Evolutionary conservation across 139 green algal genomes (phyloP).

Genomic region (Raphidocelis subcapitata): DNA sequence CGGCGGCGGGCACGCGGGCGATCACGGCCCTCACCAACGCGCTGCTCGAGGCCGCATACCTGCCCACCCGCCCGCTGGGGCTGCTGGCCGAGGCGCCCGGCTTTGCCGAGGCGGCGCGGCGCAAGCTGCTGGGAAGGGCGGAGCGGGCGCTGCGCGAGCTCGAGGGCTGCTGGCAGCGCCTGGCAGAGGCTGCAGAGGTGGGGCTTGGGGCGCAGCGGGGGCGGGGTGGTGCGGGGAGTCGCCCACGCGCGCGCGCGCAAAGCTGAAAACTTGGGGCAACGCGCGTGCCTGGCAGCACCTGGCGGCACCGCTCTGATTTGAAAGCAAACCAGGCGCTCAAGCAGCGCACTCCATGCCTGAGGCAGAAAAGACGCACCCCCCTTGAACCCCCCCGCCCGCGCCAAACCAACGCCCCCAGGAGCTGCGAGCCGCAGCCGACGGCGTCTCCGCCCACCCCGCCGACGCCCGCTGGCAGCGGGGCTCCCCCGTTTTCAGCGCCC

Average conservation of each 20-base stretch:
- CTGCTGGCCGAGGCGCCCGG: not conserved
- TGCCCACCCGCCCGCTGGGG: not conserved
- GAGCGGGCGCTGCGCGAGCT: not conserved
- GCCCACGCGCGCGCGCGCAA: no score
- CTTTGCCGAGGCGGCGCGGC: not conserved
- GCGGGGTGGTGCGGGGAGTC: no score
- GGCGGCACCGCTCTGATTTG: not conserved
- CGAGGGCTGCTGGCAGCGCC: not conserved
- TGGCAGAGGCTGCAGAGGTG: not conserved
- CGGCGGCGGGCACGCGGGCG: not conserved
- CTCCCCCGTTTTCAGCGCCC: conserved; percentile 4
- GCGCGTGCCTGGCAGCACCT: no score
- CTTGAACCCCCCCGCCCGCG: no score
- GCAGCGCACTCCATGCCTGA: no score
- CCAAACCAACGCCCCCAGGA: no score
- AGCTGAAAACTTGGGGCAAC: no score
- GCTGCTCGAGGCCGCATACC: not conserved
- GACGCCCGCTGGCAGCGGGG: not conserved
- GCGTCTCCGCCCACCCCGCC: no score
- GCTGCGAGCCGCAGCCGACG: no score
- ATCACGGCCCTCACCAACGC: not conserved
- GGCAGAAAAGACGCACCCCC: no score
- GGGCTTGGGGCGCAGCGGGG: not conserved
- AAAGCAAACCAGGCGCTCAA: no score
- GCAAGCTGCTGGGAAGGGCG: not conserved